phyloP scores from a whole-genome alignment of 768 basidiomycete species.

The Mycena vitilis region DNA sequence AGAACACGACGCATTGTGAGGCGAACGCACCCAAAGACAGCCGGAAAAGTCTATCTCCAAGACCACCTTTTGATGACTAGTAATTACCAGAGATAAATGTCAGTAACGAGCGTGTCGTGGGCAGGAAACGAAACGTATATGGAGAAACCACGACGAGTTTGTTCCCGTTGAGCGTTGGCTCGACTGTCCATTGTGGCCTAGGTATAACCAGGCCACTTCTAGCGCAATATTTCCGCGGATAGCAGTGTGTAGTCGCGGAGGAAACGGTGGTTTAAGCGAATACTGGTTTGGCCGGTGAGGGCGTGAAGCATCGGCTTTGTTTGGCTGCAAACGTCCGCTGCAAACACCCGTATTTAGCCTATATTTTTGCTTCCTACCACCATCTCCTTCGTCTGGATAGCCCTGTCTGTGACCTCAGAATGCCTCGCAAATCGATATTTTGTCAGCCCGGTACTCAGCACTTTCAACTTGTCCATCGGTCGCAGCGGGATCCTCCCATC shows the following conservation, averaged over 20 bases:
- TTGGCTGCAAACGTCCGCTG: not conserved
- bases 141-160: slow-evolving; percentile 84
- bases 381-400: slow-evolving; percentile 4
- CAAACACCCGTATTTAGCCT: slow-evolving; percentile 38
- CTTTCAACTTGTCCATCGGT: slow-evolving; percentile 97
- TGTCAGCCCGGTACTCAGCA: slow-evolving; percentile 90
- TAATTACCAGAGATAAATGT: slow-evolving; percentile 66
- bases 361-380: slow-evolving; percentile 41
- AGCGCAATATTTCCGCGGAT: slow-evolving; percentile 28
- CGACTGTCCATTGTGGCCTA: slow-evolving; percentile 58
- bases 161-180: slow-evolving; percentile 79
- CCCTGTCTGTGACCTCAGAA: slow-evolving; percentile 42
- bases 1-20: slow-evolving; percentile 18
- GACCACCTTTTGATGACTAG: slow-evolving; percentile 96
- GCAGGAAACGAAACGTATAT: slow-evolving; percentile 76
- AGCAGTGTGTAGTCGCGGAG: slow-evolving; percentile 43
- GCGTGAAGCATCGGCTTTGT: slow-evolving; percentile 27
- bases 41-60: slow-evolving; percentile 95
- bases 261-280: slow-evolving; percentile 34
- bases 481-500: slow-evolving; percentile 94
- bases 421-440: slow-evolving; percentile 89
- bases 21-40: slow-evolving; percentile 75
- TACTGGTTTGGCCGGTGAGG: slow-evolving; percentile 23
- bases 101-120: slow-evolving; percentile 47
- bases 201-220: slow-evolving; percentile 28